Percentiles rank a stretch among this genome's conserved stretches.
Evolutionary conservation across 164 flowering plant species (phyloP).

Genomic region (Pachysandra terminalis): DNA sequence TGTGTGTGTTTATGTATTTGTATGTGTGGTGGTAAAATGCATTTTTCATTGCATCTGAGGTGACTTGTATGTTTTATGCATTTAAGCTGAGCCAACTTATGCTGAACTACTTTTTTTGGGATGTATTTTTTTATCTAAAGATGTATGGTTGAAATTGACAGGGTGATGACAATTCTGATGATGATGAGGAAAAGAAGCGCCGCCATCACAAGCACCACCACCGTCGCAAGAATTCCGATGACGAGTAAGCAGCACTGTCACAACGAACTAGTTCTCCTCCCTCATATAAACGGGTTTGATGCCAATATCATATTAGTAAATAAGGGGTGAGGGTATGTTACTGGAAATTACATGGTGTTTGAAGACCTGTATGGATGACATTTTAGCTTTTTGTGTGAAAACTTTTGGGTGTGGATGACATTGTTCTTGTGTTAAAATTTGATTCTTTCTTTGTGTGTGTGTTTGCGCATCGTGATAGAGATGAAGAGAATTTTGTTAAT

Average conservation of each 20-base stretch:
- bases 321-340: not conserved
- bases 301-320: constrained; percentile 1
- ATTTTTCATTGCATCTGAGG: too few species aligned
- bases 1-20: too few species aligned
- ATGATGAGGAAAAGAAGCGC: constrained; percentile 24
- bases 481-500: too few species aligned
- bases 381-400: not conserved
- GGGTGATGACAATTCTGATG: constrained; percentile 32
- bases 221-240: constrained; percentile 26
- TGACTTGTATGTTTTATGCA: too few species aligned
- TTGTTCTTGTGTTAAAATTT: not conserved
- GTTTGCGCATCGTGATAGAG: too few species aligned
- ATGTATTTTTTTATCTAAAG: not conserved
- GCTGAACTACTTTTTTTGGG: too few species aligned
- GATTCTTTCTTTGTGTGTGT: not conserved
- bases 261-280: not conserved
- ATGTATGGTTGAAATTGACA: constrained; percentile 4
- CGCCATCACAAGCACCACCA: constrained; percentile 22
- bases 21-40: too few species aligned
- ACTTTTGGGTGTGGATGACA: not conserved
- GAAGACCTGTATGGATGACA: not conserved
- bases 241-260: constrained; percentile 14
- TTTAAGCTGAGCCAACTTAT: too few species aligned
- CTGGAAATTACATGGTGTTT: not conserved
- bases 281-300: not conserved